Evolutionary conservation across 345 rosid species (phyloP).

Genomic region (Brassica nigra): DNA sequence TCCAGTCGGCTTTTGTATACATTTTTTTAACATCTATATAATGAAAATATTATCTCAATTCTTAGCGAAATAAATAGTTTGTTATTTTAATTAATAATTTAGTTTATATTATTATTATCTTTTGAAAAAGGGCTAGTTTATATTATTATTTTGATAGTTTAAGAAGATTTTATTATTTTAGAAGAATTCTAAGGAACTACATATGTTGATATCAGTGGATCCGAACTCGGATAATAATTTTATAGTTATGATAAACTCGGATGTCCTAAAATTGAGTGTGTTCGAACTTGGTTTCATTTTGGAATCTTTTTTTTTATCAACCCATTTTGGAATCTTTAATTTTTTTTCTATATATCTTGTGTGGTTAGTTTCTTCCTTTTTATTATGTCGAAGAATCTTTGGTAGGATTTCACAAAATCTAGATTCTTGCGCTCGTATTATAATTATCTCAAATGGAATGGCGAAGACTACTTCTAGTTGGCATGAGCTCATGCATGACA

Average conservation of each 20-base stretch:
- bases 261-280: neutral
- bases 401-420: conserved; percentile 29
- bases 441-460: neutral
- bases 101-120: too few relatives aligned
- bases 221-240: neutral
- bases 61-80: neutral
- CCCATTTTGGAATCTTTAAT: conserved; percentile 9
- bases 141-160: too few relatives aligned
- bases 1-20: neutral
- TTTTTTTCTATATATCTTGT: neutral
- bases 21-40: too few relatives aligned
- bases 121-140: too few relatives aligned
- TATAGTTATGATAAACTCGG: neutral
- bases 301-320: neutral
- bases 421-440: neutral
- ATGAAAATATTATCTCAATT: neutral
- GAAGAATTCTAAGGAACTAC: too few relatives aligned
- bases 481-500: conserved; percentile 29
- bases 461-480: conserved; percentile 19
- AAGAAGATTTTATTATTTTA: too few relatives aligned
- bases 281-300: conserved; percentile 16
- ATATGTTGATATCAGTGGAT: neutral
- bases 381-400: conserved; percentile 14
- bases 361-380: neutral
- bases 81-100: too few relatives aligned